A percentile compares a stretch with the other conserved stretches of the same genome.
These are phyloP conservation scores for Dryas octopetala DNA, from an alignment of 306 rosid genomes.

Conservation along the genomic window DNA sequence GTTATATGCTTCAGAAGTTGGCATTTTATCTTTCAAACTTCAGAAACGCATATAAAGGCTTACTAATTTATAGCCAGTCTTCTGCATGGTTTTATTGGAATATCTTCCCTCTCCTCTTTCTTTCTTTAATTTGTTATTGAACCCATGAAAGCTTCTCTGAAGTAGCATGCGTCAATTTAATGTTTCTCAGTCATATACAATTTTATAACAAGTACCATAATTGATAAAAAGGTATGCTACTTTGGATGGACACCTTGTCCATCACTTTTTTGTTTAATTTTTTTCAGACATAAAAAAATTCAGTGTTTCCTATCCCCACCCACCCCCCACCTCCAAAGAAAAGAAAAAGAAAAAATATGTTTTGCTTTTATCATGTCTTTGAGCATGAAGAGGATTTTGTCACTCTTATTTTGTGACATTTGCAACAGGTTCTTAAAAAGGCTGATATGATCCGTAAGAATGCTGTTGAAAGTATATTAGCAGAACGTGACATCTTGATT, in stretches of 20 bases:
- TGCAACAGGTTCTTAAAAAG: conserved; percentile 83
- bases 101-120: not conserved
- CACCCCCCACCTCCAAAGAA: not conserved
- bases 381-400: conserved; percentile 6
- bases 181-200: not conserved
- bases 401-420: conserved; percentile 13
- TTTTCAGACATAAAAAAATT: not conserved
- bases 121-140: not conserved
- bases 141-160: not conserved
- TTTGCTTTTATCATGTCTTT: conserved; percentile 1
- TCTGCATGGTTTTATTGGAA: conserved; percentile 1
- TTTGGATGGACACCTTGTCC: not conserved
- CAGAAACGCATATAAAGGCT: not conserved
- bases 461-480: conserved; percentile 99
- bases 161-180: not conserved
- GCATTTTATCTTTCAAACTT: not conserved
- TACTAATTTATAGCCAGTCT: not conserved
- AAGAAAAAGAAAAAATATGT: not conserved
- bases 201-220: not conserved
- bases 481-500: conserved; percentile 97
- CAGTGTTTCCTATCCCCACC: not conserved
- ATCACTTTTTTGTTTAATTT: not conserved
- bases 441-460: conserved; percentile 99
- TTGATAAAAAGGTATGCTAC: not conserved
- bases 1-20: not conserved